phyloP scores from a whole-genome alignment of 495 filamentous ascomycete genomes.

The Lepidopterella palustris region DNA sequence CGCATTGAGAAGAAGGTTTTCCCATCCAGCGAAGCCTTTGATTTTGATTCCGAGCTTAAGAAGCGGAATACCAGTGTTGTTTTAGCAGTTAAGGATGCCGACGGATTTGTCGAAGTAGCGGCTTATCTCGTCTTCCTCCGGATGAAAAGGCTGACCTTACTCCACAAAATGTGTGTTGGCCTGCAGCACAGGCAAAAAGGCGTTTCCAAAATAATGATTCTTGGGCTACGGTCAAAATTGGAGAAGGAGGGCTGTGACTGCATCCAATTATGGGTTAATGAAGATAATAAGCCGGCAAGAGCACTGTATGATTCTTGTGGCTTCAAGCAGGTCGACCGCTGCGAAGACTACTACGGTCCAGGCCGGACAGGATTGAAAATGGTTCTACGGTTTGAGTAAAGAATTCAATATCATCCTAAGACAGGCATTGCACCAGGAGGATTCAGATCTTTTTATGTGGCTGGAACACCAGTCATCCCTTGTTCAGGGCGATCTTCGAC shows the following conservation, averaged over 20 bases:
- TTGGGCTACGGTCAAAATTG: slow-evolving; percentile 43
- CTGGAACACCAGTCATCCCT: slow-evolving; percentile 14
- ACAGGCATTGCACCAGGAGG: background rate
- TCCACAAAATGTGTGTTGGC: slow-evolving; percentile 56
- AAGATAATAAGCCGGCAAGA: slow-evolving; percentile 45
- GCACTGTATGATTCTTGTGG: slow-evolving; percentile 45
- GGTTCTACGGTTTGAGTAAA: slow-evolving; percentile 36
- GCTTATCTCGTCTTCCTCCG: slow-evolving; percentile 53
- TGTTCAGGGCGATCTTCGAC: slow-evolving; percentile 5
- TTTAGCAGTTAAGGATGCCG: slow-evolving; percentile 37
- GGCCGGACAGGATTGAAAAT: slow-evolving; percentile 53
- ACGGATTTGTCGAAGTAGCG: slow-evolving; percentile 27
- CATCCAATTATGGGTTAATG: slow-evolving; percentile 58
- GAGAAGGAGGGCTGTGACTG: slow-evolving; percentile 48
- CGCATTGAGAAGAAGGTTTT: slow-evolving; percentile 54
- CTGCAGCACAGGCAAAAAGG: slow-evolving; percentile 48
- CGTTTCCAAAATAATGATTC: slow-evolving; percentile 47
- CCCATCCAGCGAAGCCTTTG: slow-evolving; percentile 50
- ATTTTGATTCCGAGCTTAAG: slow-evolving; percentile 48
- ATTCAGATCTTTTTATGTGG: slow-evolving; percentile 11
- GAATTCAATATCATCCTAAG: background rate
- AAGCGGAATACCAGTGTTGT: slow-evolving; percentile 52
- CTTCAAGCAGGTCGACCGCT: slow-evolving; percentile 48
- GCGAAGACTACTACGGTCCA: slow-evolving; percentile 52
- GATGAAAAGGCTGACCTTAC: slow-evolving; percentile 45